Evolutionary conservation across 495 filamentous ascomycete genomes (phyloP).

Genomic region (Penicillium canescens): DNA sequence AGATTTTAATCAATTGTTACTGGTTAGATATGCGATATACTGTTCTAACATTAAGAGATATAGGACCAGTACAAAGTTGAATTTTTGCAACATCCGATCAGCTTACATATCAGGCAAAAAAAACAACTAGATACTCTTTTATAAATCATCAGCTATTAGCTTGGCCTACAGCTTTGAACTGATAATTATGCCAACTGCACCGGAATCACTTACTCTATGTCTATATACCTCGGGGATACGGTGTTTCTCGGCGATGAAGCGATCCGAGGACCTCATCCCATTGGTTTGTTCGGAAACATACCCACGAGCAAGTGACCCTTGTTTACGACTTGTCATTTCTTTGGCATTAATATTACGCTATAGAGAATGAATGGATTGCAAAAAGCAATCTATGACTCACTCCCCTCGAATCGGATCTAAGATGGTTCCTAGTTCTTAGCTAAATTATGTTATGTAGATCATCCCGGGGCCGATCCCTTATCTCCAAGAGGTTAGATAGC

Average conservation of each 20-base stretch:
- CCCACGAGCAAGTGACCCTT: not conserved
- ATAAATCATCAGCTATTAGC: too few species aligned
- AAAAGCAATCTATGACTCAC: not conserved
- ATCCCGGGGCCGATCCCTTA: not conserved
- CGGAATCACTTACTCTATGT: too few species aligned
- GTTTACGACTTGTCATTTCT: slow-evolving; percentile 4
- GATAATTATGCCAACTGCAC: too few species aligned
- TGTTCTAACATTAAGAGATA: too few species aligned
- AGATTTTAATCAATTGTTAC: too few species aligned
- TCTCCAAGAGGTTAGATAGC: slow-evolving; percentile 17
- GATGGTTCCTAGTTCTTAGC: not conserved
- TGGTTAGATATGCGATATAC: too few species aligned
- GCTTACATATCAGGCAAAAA: too few species aligned
- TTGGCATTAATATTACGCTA: slow-evolving; percentile 4
- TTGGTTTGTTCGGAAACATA: slow-evolving; percentile 11
- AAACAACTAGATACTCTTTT: too few species aligned
- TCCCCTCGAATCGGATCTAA: not conserved
- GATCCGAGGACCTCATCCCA: slow-evolving; percentile 12
- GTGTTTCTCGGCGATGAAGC: slow-evolving; percentile 13
- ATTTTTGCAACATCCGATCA: too few species aligned
- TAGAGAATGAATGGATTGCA: not conserved
- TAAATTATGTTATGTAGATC: not conserved
- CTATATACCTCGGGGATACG: not conserved
- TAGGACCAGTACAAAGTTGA: too few species aligned
- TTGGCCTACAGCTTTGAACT: too few species aligned